Percentiles rank a stretch among this genome's conserved stretches.
Conservation (phyloP, 805 yeast species). For the Candida easanensis region DNA sequence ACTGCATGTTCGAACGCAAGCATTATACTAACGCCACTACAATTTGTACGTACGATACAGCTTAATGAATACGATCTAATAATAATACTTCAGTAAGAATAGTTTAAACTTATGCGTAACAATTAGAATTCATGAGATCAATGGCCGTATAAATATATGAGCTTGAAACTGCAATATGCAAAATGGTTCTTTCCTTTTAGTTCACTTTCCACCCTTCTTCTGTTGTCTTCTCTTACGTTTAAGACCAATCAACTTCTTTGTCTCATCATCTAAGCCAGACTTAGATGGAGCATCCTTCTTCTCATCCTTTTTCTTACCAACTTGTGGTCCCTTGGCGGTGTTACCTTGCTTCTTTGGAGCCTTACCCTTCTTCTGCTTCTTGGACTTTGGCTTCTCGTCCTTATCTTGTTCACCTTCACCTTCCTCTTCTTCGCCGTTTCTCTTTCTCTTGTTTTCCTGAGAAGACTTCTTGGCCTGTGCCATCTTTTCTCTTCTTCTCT, state of each 20-base stretch:
- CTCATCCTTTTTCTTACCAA: slow-evolving; percentile 21
- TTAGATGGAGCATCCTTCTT: slow-evolving; percentile 18
- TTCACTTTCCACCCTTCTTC: slow-evolving; percentile 23
- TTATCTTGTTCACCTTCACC: slow-evolving; percentile 21
- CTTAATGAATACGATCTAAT: not conserved
- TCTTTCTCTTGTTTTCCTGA: slow-evolving; percentile 26
- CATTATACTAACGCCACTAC: too few species aligned
- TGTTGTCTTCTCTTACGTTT: slow-evolving; percentile 66
- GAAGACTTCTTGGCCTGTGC: slow-evolving; percentile 37
- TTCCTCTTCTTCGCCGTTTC: slow-evolving; percentile 23
- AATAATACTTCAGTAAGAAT: not conserved
- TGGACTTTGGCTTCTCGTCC: slow-evolving; percentile 12
- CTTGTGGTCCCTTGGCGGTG: slow-evolving; percentile 39
- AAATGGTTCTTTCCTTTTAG: too few species aligned
- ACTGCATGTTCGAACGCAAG: too few species aligned
- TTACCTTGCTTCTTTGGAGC: slow-evolving; percentile 38
- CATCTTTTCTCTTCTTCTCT: slow-evolving; percentile 78
- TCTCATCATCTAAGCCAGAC: slow-evolving; percentile 48
- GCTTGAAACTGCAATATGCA: too few species aligned
- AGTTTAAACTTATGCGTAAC: not conserved
- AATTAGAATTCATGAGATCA: not conserved
- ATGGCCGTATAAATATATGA: too few species aligned
- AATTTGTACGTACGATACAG: not conserved
- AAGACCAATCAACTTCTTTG: slow-evolving; percentile 62
- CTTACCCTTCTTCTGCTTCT: slow-evolving; percentile 15